Percentiles rank a stretch among this genome's conserved stretches.
phyloP scores from a whole-genome alignment of 768 basidiomycete species.

The Pleurotus ostreatus region DNA sequence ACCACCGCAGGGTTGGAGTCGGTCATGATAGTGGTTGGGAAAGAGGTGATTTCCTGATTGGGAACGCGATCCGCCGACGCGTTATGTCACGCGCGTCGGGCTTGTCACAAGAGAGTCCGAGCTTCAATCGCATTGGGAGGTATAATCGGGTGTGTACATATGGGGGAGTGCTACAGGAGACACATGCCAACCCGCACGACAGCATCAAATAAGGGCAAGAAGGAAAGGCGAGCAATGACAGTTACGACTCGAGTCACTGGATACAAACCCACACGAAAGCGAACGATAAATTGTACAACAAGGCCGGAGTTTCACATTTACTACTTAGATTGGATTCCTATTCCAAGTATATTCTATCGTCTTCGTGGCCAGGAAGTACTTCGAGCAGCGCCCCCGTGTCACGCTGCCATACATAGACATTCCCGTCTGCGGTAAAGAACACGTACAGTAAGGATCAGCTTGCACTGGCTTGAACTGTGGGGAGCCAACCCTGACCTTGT shows the following conservation, averaged over 20 bases:
- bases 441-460: not conserved
- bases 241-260: not conserved
- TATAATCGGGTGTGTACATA: too few relatives aligned
- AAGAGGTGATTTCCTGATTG: not conserved
- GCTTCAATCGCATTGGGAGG: too few relatives aligned
- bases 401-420: conserved; percentile 94
- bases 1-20: conserved; percentile 36
- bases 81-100: not conserved
- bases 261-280: not conserved
- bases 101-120: not conserved
- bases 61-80: not conserved
- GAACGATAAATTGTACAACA: not conserved
- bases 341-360: conserved; percentile 27
- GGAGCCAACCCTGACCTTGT: conserved; percentile 67
- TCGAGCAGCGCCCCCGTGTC: conserved; percentile 82
- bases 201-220: not conserved
- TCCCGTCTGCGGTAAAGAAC: conserved; percentile 57
- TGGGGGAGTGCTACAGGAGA: too few relatives aligned
- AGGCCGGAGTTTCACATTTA: not conserved
- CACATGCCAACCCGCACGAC: too few relatives aligned
- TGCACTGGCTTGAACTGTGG: not conserved
- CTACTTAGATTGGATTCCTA: conserved; percentile 2
- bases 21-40: not conserved
- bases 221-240: conserved; percentile 1
- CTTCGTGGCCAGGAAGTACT: conserved; percentile 79